Conservation (phyloP, 495 filamentous ascomycete genomes). For the Neurospora africana region DNA sequence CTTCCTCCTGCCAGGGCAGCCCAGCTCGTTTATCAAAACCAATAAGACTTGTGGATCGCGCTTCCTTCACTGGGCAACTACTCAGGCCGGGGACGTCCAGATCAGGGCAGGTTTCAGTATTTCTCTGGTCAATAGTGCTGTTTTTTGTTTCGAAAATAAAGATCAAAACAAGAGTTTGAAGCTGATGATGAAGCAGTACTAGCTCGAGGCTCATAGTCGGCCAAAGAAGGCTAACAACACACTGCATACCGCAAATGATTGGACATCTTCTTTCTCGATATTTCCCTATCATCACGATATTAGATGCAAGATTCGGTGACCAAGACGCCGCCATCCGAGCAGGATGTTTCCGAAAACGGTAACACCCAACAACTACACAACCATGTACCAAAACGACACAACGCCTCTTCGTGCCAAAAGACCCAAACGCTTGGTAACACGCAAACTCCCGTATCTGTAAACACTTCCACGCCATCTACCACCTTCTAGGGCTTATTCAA, state of each 20-base stretch:
- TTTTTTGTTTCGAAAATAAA: neutral
- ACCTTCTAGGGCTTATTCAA: slow-evolving; percentile 16
- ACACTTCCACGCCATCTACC: neutral
- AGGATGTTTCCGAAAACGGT: neutral
- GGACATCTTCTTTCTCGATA: neutral
- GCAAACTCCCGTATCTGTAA: neutral
- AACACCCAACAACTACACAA: neutral
- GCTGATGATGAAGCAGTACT: neutral
- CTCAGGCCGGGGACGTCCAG: neutral
- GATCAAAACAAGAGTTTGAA: neutral
- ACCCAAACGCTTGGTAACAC: neutral
- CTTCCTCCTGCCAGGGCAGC: neutral
- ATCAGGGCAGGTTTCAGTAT: neutral
- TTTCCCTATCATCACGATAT: neutral
- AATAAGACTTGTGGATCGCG: neutral
- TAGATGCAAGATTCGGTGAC: neutral
- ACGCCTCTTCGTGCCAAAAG: neutral
- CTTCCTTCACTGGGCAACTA: neutral
- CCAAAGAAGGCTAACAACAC: neutral
- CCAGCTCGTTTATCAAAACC: neutral
- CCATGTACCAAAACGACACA: neutral
- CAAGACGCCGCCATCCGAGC: neutral
- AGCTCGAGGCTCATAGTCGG: neutral
- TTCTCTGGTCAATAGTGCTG: neutral
- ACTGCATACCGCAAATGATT: neutral